Evolutionary conservation across 2,329 filamentous ascomycete species (phyloP).

Genomic region (Cordyceps cicadae): DNA sequence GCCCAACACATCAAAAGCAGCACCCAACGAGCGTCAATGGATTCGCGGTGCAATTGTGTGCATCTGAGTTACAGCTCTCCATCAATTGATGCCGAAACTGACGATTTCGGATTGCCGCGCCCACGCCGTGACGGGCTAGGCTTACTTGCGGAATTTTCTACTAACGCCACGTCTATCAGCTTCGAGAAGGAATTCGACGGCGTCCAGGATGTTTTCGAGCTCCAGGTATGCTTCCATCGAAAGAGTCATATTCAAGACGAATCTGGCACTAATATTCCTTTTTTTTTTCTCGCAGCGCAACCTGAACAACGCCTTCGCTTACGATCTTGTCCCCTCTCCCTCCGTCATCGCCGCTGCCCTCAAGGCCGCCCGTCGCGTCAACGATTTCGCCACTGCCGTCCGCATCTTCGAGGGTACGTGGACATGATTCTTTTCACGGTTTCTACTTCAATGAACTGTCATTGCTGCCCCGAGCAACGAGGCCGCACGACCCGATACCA

Average conservation of each 20-base stretch:
- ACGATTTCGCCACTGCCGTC: slow-evolving; percentile 97
- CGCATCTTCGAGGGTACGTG: slow-evolving; percentile 92
- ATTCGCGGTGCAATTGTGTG: neutral
- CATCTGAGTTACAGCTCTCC: neutral
- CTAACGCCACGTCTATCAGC: slow-evolving; percentile 40
- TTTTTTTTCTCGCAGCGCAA: slow-evolving; percentile 52
- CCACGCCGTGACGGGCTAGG: neutral
- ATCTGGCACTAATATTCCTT: neutral
- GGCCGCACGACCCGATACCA: neutral
- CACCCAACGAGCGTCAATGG: neutral
- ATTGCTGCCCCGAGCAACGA: neutral
- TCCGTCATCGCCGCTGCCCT: slow-evolving; percentile 86
- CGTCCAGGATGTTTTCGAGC: slow-evolving; percentile 98
- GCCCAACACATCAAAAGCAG: neutral
- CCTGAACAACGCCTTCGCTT: slow-evolving; percentile 99
- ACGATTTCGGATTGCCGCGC: neutral
- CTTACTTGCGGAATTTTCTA: slow-evolving; percentile 19
- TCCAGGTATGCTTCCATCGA: slow-evolving; percentile 63
- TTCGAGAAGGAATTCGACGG: slow-evolving; percentile 99
- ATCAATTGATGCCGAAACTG: neutral
- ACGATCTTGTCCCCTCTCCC: slow-evolving; percentile 96
- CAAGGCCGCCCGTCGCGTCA: slow-evolving; percentile 88
- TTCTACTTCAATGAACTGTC: neutral
- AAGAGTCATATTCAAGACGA: neutral
- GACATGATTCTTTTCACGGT: neutral